These are phyloP conservation scores for Euphorbia tirucalli DNA, from an alignment of 345 rosid species.

Conservation along the genomic window DNA sequence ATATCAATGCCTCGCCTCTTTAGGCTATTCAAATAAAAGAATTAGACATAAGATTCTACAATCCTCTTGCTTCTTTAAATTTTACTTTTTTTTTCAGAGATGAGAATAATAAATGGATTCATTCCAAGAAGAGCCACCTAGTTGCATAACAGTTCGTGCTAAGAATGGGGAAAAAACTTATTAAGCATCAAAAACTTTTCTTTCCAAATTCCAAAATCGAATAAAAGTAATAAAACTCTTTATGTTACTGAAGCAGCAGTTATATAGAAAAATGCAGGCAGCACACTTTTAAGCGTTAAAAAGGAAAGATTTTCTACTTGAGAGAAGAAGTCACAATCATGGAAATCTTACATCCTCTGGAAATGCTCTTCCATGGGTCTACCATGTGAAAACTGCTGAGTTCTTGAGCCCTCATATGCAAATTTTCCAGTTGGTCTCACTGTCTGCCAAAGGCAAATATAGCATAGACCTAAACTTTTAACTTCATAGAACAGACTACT, in stretches of 20 bases:
- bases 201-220: too few species aligned
- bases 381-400: slow-evolving; percentile 35
- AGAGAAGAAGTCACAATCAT: slow-evolving; percentile 3
- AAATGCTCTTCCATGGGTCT: slow-evolving; percentile 59
- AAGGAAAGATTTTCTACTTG: background rate
- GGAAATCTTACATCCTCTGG: slow-evolving; percentile 54
- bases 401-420: slow-evolving; percentile 47
- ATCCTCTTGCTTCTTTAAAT: background rate
- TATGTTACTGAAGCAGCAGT: background rate
- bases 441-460: slow-evolving; percentile 41
- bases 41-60: background rate
- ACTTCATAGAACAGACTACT: slow-evolving; percentile 4
- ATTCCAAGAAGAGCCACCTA: too few species aligned
- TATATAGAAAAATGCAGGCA: background rate
- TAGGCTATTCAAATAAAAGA: background rate
- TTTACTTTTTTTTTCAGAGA: background rate
- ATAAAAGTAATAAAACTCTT: background rate
- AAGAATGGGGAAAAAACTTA: background rate
- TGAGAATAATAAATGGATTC: background rate
- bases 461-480: background rate
- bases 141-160: background rate
- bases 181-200: background rate
- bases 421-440: slow-evolving; percentile 41
- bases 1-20: background rate
- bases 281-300: background rate